These are phyloP conservation scores for Phaseolus coccineus DNA, from an alignment of 331 rosid species.

Conservation along the genomic window DNA sequence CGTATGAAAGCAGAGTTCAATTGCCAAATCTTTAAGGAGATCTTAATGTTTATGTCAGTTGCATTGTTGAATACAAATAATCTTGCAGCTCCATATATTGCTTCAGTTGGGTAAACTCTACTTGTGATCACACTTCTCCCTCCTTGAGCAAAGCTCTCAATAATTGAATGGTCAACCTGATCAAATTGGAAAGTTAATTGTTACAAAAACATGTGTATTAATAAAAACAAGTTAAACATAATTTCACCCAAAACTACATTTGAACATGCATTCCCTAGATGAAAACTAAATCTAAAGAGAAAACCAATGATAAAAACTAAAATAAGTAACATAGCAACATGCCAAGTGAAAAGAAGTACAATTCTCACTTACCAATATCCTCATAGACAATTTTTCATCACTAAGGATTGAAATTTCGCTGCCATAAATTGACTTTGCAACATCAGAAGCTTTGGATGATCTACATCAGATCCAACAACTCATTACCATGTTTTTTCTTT, in stretches of 20 bases:
- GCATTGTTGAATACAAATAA: constrained; percentile 87
- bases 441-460: constrained; percentile 75
- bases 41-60: constrained; percentile 64
- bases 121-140: constrained; percentile 77
- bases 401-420: constrained; percentile 66
- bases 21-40: constrained; percentile 68
- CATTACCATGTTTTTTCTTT: background rate
- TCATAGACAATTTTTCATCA: constrained; percentile 65
- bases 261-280: background rate
- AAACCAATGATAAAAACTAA: background rate
- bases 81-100: constrained; percentile 82
- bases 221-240: background rate
- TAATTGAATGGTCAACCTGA: constrained; percentile 87
- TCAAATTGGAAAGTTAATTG: background rate
- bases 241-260: no score
- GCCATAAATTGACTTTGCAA: constrained; percentile 65
- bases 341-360: background rate
- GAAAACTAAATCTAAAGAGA: background rate
- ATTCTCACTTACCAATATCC: constrained; percentile 70
- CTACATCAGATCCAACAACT: constrained; percentile 53
- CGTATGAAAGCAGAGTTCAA: constrained; percentile 73
- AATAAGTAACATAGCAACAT: background rate
- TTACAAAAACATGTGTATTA: background rate
- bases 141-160: constrained; percentile 84
- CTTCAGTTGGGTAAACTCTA: constrained; percentile 80